phyloP scores from a whole-genome alignment of 306 rosid species.

The Bauhinia variegata region DNA sequence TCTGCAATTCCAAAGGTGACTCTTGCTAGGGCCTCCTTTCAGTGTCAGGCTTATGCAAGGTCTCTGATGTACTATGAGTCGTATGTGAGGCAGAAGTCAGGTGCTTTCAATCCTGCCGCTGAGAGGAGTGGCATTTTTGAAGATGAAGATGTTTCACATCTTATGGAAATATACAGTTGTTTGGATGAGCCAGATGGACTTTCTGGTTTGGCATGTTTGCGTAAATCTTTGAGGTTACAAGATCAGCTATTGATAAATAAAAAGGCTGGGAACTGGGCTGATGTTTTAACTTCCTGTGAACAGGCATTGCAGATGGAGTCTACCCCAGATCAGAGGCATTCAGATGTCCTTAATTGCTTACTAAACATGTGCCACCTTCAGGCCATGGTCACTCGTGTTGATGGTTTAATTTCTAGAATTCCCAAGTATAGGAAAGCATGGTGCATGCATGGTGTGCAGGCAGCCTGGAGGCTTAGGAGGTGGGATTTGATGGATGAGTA shows the following conservation, averaged over 20 bases:
- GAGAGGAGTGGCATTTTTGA: slow-evolving; percentile 83
- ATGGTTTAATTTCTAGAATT: slow-evolving; percentile 85
- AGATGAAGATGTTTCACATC: slow-evolving; percentile 83
- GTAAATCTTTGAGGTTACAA: slow-evolving; percentile 74
- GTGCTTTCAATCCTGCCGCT: slow-evolving; percentile 97
- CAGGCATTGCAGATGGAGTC: slow-evolving; percentile 98
- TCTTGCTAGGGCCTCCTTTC: slow-evolving; percentile 90
- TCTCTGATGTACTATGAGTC: slow-evolving; percentile 96
- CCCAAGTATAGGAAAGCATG: slow-evolving; percentile 88
- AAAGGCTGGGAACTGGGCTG: slow-evolving; percentile 96
- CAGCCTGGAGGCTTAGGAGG: slow-evolving; percentile 99
- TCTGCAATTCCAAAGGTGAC: slow-evolving; percentile 81
- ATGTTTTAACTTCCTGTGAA: slow-evolving; percentile 89
- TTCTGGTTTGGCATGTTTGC: slow-evolving; percentile 80
- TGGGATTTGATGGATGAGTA: slow-evolving; percentile 99
- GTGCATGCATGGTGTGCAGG: slow-evolving; percentile 99
- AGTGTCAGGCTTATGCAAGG: slow-evolving; percentile 96
- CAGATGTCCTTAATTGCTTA: slow-evolving; percentile 92
- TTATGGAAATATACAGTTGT: slow-evolving; percentile 90
- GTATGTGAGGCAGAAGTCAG: slow-evolving; percentile 76
- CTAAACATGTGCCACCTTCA: slow-evolving; percentile 98
- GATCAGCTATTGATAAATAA: slow-evolving; percentile 89
- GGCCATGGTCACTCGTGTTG: slow-evolving; percentile 97
- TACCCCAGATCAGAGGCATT: slow-evolving; percentile 86
- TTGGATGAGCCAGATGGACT: slow-evolving; percentile 97